Evolutionary conservation across 768 basidiomycete species (phyloP).

Genomic region (Rhizopogon sp.): DNA sequence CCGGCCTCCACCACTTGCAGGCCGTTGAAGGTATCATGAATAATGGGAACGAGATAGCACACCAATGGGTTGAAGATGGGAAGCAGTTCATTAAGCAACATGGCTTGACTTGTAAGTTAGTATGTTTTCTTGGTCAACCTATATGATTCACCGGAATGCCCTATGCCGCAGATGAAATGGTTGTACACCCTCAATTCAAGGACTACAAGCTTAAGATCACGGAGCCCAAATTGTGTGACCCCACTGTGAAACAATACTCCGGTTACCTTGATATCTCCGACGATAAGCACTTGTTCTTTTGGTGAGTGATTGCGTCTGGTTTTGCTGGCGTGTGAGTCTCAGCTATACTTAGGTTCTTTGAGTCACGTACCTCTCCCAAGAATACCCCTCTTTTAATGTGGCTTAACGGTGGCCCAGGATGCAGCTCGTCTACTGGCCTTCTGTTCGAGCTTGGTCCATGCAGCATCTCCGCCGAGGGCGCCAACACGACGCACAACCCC

Average conservation of each 20-base stretch:
- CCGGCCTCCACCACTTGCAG: constrained; percentile 25
- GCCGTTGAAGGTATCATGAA: constrained; percentile 38
- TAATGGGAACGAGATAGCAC: constrained; percentile 42
- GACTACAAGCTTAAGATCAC: constrained; percentile 56
- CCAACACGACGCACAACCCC: constrained; percentile 67
- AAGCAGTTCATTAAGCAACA: constrained; percentile 66
- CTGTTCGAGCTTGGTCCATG: constrained; percentile 94
- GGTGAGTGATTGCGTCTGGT: constrained; percentile 37
- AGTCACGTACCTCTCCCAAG: constrained; percentile 67
- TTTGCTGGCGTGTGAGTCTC: too few relatives aligned
- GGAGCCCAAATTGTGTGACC: constrained; percentile 72
- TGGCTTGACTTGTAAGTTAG: constrained; percentile 58
- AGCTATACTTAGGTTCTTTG: constrained; percentile 68
- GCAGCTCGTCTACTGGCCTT: constrained; percentile 76
- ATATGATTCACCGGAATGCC: not conserved
- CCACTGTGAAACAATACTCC: constrained; percentile 67
- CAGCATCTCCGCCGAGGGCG: constrained; percentile 60
- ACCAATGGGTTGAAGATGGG: constrained; percentile 61
- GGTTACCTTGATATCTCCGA: constrained; percentile 82
- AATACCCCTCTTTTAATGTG: constrained; percentile 84
- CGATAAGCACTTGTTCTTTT: constrained; percentile 84
- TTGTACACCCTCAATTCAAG: constrained; percentile 48
- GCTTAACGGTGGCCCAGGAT: constrained; percentile 81
- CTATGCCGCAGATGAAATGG: constrained; percentile 46
- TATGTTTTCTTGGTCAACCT: not conserved